phyloP scores from a whole-genome alignment of 2,329 filamentous ascomycete genomes.

The Pseudogymnoascus sp. region DNA sequence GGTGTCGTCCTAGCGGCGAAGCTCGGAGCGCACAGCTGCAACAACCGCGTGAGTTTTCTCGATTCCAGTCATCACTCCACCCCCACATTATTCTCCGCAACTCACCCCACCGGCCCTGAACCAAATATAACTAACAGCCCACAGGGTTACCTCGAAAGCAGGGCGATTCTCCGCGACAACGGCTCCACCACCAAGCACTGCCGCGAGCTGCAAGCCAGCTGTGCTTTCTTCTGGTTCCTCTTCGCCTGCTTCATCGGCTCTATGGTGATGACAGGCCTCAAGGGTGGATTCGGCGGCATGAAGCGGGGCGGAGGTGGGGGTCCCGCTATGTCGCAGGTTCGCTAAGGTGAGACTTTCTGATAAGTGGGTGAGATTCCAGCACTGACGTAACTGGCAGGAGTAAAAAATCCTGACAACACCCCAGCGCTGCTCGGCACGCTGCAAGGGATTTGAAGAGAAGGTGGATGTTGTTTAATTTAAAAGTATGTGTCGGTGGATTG shows the following conservation, averaged over 20 bases:
- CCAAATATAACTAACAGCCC: not conserved
- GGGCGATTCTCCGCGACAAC: slow-evolving; percentile 49
- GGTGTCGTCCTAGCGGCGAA: slow-evolving; percentile 64
- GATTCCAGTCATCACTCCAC: not conserved
- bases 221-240: slow-evolving; percentile 73
- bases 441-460: not conserved
- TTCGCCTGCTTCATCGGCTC: slow-evolving; percentile 53
- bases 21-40: slow-evolving; percentile 61
- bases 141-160: slow-evolving; percentile 35
- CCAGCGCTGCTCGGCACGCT: not conserved
- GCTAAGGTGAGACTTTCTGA: not conserved
- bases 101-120: not conserved
- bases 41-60: slow-evolving; percentile 42
- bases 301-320: slow-evolving; percentile 36
- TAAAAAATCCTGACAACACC: not conserved
- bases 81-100: not conserved
- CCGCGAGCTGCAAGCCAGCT: slow-evolving; percentile 64
- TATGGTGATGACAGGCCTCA: slow-evolving; percentile 40
- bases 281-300: slow-evolving; percentile 32
- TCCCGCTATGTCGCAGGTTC: slow-evolving; percentile 46
- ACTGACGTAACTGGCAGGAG: not conserved
- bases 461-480: not conserved
- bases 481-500: slow-evolving; percentile 5
- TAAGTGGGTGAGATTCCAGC: not conserved
- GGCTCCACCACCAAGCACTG: slow-evolving; percentile 59